Conservation (phyloP, 345 rosid genomes). For the Camelina neglecta region DNA sequence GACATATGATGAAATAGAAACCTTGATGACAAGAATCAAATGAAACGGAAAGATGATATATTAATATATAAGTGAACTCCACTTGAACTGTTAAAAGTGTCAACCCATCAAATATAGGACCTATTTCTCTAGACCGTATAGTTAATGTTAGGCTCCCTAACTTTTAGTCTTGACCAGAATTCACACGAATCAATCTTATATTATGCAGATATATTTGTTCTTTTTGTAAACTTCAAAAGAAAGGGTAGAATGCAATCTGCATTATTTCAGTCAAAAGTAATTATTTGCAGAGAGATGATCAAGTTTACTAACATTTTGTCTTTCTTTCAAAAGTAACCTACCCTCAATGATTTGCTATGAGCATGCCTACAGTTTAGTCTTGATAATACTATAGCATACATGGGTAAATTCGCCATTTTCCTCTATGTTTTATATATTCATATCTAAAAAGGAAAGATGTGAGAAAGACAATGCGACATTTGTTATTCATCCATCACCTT, state of each 20-base stretch:
- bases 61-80: not conserved
- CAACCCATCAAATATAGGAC: constrained; percentile 26
- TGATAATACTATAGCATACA: constrained; percentile 11
- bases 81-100: constrained; percentile 11
- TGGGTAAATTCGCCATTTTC: constrained; percentile 19
- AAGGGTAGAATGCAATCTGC: constrained; percentile 17
- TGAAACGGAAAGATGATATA: constrained; percentile 13
- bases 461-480: constrained; percentile 16
- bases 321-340: constrained; percentile 37
- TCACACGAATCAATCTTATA: constrained; percentile 22
- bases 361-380: constrained; percentile 43
- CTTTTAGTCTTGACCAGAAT: constrained; percentile 28
- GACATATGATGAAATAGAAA: constrained; percentile 14
- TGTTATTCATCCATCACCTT: constrained; percentile 11
- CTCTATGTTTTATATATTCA: not conserved
- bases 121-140: constrained; percentile 33
- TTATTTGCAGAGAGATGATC: constrained; percentile 27
- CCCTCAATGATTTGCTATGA: constrained; percentile 35
- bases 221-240: constrained; percentile 18
- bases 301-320: constrained; percentile 38
- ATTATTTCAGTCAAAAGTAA: constrained; percentile 40
- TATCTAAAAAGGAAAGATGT: not conserved
- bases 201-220: constrained; percentile 10
- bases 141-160: constrained; percentile 38
- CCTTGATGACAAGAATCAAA: constrained; percentile 20